These are phyloP conservation scores for Athelia sp. DNA, from an alignment of 1,284 basidiomycete genomes.

Conservation along the genomic window DNA sequence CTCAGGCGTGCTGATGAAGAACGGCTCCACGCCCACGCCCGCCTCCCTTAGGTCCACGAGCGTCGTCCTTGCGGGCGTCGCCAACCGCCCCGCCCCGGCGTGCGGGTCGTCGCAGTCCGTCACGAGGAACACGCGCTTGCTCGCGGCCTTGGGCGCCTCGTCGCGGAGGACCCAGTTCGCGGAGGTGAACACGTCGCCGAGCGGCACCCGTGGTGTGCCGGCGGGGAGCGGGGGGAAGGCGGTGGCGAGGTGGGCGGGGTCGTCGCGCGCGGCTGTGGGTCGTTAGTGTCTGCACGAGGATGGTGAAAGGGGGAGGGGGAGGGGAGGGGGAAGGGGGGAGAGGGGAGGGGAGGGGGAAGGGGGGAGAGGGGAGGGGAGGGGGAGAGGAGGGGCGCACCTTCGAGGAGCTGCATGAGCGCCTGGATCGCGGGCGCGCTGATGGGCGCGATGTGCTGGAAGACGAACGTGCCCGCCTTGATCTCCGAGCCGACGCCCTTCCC, in stretches of 20 bases:
- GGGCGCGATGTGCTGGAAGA: constrained; percentile 73
- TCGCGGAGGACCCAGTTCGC: constrained; percentile 87
- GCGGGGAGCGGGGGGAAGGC: constrained; percentile 56
- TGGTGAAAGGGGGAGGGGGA: too few species aligned
- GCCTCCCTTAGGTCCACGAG: constrained; percentile 79
- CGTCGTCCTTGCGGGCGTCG: constrained; percentile 65
- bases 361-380: too few species aligned
- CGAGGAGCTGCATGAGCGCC: constrained; percentile 63
- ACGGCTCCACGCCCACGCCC: constrained; percentile 84
- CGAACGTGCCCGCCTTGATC: constrained; percentile 69
- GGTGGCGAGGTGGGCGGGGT: constrained; percentile 47
- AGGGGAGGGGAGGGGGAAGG: too few species aligned
- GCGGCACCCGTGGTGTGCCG: constrained; percentile 51
- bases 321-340: too few species aligned
- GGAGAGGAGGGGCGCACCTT: too few species aligned
- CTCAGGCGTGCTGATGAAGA: constrained; percentile 78
- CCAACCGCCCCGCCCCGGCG: constrained; percentile 34
- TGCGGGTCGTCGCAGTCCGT: constrained; percentile 83
- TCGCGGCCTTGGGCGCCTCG: constrained; percentile 78
- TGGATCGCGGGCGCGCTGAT: constrained; percentile 81
- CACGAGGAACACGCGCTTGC: constrained; percentile 89
- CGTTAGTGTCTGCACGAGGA: too few species aligned
- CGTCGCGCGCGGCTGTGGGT: constrained; percentile 56
- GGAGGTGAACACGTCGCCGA: constrained; percentile 83
- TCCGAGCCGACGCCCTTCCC: constrained; percentile 44